Base-by-base conservation (phyloP, 495 filamentous ascomycete species). In the Haplographium delicatum region DNA sequence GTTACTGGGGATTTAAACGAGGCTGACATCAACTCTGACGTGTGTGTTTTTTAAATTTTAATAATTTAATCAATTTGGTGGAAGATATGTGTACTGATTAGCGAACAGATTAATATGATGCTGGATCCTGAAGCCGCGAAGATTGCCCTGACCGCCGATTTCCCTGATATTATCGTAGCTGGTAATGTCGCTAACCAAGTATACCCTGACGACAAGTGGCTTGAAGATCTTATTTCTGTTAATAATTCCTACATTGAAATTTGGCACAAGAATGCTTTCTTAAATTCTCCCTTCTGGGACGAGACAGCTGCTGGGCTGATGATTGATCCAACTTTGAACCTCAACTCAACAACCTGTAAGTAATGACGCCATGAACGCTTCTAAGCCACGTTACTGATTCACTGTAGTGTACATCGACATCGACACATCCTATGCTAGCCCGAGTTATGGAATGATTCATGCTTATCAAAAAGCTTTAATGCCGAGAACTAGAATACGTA, bases 111-210 rank as follows among this genome's bases (percentile, higher is more conserved):
- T 20, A 52, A 38, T 13, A 52, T 44, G 19, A 35, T 52, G 49
- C 44, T 52, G 16, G 49, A 52, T 22, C 49, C 39, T 15, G 49
- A 52, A 38, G 39, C 40, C 8, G 5, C 49, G 2, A 44, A 52
- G 40, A 52, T 52, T 15, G 41, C 49, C 5, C 20, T 52, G 7
- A 44, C 26, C 1, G 49, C 49, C 11, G 39, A 44, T 18, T 52
- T 52, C 30, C 41, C 49, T 1, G 39, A 27, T n/a, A 52, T 52
- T 24, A 38, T 22, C 22, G 37, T 52, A 18, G 49, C 41, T 35
- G 49, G 49, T 11, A 45, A 52, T 42, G 49, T 52, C 19, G 41
- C 49, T 3, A 52, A 45, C 31, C 49, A 52, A 34, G 49, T 52
- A 4, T 44, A 44, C 19, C 37, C 49, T 11, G 37, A 39, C 5